Percentiles rank a stretch among this genome's conserved stretches.
Conservation (phyloP, 108 stramenopile genomes). For the Cyclostephanos tholiformis region DNA sequence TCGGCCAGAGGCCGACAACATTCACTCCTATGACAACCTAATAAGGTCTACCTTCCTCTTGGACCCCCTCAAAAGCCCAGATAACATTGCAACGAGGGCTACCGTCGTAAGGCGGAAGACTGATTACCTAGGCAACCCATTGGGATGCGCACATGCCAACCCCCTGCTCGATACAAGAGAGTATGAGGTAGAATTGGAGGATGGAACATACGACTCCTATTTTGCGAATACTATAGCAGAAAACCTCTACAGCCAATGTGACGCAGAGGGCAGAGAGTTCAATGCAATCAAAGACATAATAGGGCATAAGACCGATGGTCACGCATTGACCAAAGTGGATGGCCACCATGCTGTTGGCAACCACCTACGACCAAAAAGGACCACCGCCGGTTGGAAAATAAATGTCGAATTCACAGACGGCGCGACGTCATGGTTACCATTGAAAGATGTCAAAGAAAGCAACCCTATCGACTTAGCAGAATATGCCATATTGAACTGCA, state of each 20-base stretch:
- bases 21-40: neutral
- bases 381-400: no score
- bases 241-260: slow-evolving; percentile 16
- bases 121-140: no score
- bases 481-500: slow-evolving; percentile 20
- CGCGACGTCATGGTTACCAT: slow-evolving; percentile 18
- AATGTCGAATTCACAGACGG: slow-evolving; percentile 14
- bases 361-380: slow-evolving; percentile 4
- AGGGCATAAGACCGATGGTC: no score
- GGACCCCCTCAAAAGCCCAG: no score
- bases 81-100: no score
- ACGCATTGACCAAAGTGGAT: no score
- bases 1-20: neutral
- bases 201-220: slow-evolving; percentile 21
- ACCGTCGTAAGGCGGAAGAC: no score
- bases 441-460: slow-evolving; percentile 34
- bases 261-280: slow-evolving; percentile 16
- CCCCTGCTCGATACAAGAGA: no score
- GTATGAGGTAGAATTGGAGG: slow-evolving; percentile 10
- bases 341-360: neutral
- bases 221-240: slow-evolving; percentile 7
- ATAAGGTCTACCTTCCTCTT: neutral
- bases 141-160: no score
- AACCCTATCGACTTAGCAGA: slow-evolving; percentile 49
- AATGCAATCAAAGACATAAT: no score